Evolutionary conservation across 1,284 basidiomycete species (phyloP).

Genomic region (Peniophora sp.): DNA sequence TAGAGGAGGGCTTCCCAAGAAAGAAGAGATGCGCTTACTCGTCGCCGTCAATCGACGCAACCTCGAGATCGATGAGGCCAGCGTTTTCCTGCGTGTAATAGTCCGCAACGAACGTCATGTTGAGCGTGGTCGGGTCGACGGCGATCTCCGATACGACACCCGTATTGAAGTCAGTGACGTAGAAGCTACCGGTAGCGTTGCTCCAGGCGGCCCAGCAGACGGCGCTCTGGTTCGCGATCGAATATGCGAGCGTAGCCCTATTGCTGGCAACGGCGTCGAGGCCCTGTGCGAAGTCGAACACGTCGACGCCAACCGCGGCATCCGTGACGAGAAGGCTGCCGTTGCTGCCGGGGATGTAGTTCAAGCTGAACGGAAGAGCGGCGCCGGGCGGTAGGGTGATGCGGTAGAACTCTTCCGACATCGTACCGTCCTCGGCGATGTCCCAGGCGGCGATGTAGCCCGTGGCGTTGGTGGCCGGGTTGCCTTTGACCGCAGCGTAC

Average conservation of each 20-base stretch:
- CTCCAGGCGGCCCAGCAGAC: neutral
- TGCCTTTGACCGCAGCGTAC: conserved; percentile 38
- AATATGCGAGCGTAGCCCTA: neutral
- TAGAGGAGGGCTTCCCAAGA: neutral
- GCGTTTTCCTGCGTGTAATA: conserved; percentile 17
- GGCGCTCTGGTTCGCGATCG: neutral
- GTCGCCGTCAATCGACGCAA: conserved; percentile 19
- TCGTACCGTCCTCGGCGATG: conserved; percentile 22
- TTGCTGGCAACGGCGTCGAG: neutral
- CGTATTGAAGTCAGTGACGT: neutral
- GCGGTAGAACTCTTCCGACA: conserved; percentile 19
- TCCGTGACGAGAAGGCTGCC: conserved; percentile 23
- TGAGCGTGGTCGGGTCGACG: conserved; percentile 7
- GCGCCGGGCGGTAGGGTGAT: conserved; percentile 25
- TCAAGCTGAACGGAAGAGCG: conserved; percentile 24
- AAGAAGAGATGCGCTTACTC: conserved; percentile 17
- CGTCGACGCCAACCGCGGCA: conserved; percentile 22
- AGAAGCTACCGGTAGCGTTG: neutral
- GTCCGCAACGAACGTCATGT: conserved; percentile 7
- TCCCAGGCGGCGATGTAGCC: conserved; percentile 43
- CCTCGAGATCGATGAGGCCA: conserved; percentile 19
- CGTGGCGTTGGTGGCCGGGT: conserved; percentile 12
- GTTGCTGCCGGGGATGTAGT: conserved; percentile 21
- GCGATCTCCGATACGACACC: neutral
- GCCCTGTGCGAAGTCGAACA: neutral